Base-by-base conservation (phyloP, 2,329 filamentous ascomycete species). In the Cladorrhinum sp. region DNA sequence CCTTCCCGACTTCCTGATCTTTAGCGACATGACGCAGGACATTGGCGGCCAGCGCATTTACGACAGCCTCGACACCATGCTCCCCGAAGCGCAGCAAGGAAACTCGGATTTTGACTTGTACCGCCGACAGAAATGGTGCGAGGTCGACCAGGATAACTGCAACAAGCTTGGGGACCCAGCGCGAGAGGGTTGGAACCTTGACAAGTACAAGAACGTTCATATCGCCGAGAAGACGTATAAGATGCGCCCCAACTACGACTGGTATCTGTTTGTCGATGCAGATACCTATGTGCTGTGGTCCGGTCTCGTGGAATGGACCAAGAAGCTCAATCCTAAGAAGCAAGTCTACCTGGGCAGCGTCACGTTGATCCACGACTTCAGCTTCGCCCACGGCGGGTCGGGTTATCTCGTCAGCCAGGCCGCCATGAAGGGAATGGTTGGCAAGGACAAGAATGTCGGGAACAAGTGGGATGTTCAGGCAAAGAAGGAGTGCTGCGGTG, bases 191-290 rank as follows among this genome's bases (percentile, higher is more conserved):
- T 86, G 83, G 84, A 76, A 74, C 18, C 70, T 86, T 42, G 84
- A 86, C 73, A 86, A 85, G 73, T 86, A 84, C 74, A 86, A 86
- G 72, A 85, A 84, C 69, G 74, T 85, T 51, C 83, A 85, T 68
- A 84, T 86, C 69, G 79, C 82, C 12, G 79, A 84, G 70, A 82
- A 83, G 72, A 71, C 80, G 0, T 85, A 79, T 66, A 67, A 72
- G 23, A 71, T 80, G 71, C 76, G 79, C 8, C 82, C 83, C 9
- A 68, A 76, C 60, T 79, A 79, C 60, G 80, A 85, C 65, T 86
- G 84, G 83, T 86, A 84, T 67, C 69, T 86, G 14, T 86, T 83
- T 64, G 76, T 86, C 63, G 83, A 86, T 57, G 81, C 82, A 55
- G 83, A 86, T 69, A 83, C 82, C 8, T 86, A 85, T 66, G 76